Percentiles rank a stretch among this genome's conserved stretches.
Conservation (phyloP, 345 rosid species). For the Pistacia integerrima region DNA sequence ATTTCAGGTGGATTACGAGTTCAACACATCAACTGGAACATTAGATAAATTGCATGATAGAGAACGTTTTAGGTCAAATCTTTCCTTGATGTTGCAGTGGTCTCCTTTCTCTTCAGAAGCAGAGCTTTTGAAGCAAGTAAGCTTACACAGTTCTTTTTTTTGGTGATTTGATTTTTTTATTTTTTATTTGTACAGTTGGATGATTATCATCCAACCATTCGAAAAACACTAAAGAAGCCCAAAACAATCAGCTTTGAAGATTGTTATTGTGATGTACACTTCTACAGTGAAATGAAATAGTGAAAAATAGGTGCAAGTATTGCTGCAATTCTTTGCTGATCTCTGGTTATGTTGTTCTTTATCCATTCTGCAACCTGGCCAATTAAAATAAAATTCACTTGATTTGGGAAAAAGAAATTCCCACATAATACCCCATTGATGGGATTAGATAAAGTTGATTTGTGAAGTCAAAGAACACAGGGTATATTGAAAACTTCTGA, state of each 20-base stretch:
- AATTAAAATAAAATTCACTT: not conserved
- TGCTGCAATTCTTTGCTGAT: not conserved
- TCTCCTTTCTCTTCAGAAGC: slow-evolving; percentile 86
- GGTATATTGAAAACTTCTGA: not conserved
- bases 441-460: not conserved
- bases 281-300: no score
- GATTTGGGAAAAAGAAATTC: not conserved
- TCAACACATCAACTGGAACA: slow-evolving; percentile 38
- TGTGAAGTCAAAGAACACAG: not conserved
- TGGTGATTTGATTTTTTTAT: slow-evolving; percentile 10
- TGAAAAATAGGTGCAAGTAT: not conserved
- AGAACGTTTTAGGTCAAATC: slow-evolving; percentile 65
- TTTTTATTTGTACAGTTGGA: not conserved
- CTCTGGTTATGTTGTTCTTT: not conserved
- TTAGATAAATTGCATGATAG: slow-evolving; percentile 46
- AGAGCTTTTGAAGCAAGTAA: slow-evolving; percentile 90
- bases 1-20: slow-evolving; percentile 78
- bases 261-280: not conserved
- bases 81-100: slow-evolving; percentile 78
- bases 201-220: not conserved
- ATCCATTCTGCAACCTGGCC: not conserved
- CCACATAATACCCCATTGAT: not conserved
- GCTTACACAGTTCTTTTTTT: slow-evolving; percentile 19
- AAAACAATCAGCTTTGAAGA: not conserved
- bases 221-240: not conserved